Percentiles rank a stretch among this genome's conserved stretches.
Conservation (phyloP, 768 basidiomycete species). For the Strobilomyces dryophilus region DNA sequence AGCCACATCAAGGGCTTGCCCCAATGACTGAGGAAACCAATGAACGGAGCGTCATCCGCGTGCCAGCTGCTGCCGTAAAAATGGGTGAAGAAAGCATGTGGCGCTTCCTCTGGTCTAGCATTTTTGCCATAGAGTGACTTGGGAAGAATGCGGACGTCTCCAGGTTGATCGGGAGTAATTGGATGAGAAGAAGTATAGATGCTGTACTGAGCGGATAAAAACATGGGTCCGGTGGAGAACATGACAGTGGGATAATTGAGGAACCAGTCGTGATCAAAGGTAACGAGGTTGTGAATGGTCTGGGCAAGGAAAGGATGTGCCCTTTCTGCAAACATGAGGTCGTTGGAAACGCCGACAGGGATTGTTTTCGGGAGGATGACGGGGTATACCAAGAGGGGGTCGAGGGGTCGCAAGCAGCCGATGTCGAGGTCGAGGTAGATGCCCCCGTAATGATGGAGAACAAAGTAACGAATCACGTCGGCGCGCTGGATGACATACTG, state of each 20-base stretch:
- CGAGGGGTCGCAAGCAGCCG: conserved; percentile 82
- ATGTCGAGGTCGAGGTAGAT: conserved; percentile 97
- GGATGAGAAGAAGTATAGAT: conserved; percentile 73
- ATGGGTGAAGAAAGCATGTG: conserved; percentile 93
- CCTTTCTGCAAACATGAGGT: conserved; percentile 89
- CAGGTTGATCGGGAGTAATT: conserved; percentile 46
- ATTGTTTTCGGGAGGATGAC: conserved; percentile 94
- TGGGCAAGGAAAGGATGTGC: conserved; percentile 87
- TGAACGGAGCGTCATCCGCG: conserved; percentile 96
- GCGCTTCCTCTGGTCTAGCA: conserved; percentile 74
- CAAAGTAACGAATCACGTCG: conserved; percentile 96
- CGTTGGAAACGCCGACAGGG: conserved; percentile 96
- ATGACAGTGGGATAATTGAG: conserved; percentile 99
- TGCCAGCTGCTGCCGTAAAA: conserved; percentile 99
- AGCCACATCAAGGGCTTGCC: conserved; percentile 88
- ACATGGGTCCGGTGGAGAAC: conserved; percentile 99
- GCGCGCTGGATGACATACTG: conserved; percentile 91
- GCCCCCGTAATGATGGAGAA: conserved; percentile 93
- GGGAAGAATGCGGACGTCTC: conserved; percentile 87
- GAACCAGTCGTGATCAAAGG: conserved; percentile 91
- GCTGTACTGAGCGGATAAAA: conserved; percentile 91
- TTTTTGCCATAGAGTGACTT: conserved; percentile 98
- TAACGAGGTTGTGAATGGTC: conserved; percentile 86
- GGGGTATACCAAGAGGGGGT: conserved; percentile 80
- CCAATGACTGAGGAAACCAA: conserved; percentile 85